Conservation (phyloP, 352 stramenopile genomes). For the Phytophthora cryptogea region DNA sequence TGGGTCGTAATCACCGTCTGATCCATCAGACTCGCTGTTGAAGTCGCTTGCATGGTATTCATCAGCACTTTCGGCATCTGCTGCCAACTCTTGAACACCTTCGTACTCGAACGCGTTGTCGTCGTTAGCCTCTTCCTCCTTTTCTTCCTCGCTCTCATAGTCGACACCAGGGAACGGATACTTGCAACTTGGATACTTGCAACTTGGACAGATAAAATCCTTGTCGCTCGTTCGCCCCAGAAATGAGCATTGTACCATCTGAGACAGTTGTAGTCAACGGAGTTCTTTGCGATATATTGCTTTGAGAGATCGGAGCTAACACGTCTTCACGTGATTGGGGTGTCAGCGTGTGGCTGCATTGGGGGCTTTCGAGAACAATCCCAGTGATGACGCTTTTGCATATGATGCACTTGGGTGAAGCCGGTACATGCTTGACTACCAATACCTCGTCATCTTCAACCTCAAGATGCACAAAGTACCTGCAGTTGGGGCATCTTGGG, state of each 20-base stretch:
- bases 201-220: background rate
- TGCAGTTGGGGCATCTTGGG: background rate
- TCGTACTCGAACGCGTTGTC: slow-evolving; percentile 4
- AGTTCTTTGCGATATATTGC: too few species aligned
- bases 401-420: background rate
- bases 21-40: background rate
- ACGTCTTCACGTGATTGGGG: too few species aligned
- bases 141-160: slow-evolving; percentile 5
- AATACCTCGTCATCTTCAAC: slow-evolving; percentile 6
- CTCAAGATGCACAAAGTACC: background rate
- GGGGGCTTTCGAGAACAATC: slow-evolving; percentile 1
- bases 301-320: too few species aligned
- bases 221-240: background rate
- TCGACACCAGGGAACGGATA: too few species aligned
- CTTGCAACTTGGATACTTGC: slow-evolving; percentile 4
- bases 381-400: background rate
- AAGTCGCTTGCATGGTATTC: slow-evolving; percentile 7
- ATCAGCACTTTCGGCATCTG: background rate
- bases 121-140: background rate
- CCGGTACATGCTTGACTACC: background rate
- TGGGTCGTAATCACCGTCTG: background rate
- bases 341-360: background rate
- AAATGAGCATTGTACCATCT: background rate
- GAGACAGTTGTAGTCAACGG: slow-evolving; percentile 1
- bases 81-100: background rate